Evolutionary conservation across 1,284 basidiomycete species (phyloP), one percentile per base, ranked within the genome.

Genomic region (Cutaneotrichosporon arboriforme): DNA sequence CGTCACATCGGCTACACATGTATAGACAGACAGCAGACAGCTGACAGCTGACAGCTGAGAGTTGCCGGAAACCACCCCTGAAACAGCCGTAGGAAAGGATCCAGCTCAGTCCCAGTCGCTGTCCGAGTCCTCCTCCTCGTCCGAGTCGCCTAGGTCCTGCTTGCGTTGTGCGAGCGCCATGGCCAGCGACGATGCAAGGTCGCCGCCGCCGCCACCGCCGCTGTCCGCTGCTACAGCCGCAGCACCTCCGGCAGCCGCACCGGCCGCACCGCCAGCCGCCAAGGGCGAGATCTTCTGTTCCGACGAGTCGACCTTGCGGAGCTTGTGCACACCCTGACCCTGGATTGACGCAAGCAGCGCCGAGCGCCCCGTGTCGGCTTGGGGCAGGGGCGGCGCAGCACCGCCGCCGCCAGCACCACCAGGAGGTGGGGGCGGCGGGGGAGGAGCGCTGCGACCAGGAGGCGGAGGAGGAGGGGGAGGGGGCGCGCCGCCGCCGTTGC

Each of bases 101-200:
- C n/a, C n/a, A n/a, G n/a, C 13, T 48, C 64, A 76, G 74, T 90
- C 88, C 88, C 88, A 91, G 54, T 89, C 88, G 50, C 88, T 88
- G 40, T 90, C 88, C 35, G 88, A 88, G 7, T 88, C 88, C 12
- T 92, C 90, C 38, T 96, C 90, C 2, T 91, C 90, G 62, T 92
- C 90, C 61, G 76, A 88, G 61, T 91, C 90, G 4, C 88, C 91
- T 70, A 97, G 79, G 67, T 90, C 87, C 72, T 88, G 90, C 73
- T 91, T 97, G 63, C 92, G 78, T 67, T 87, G 83, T 51, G 78
- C 80, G 52, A 87, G 72, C 7, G 85, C 85, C 13, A 81, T 81
- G 5, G 84, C 85, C 42, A 87, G 72, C 33, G 83, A 84, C 41
- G 80, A 79, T 0, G 85, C 85, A 37, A 87, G 68, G 67, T 85